These are phyloP conservation scores for Xylaria venustula DNA, from an alignment of 495 filamentous ascomycete genomes.

Conservation along the genomic window DNA sequence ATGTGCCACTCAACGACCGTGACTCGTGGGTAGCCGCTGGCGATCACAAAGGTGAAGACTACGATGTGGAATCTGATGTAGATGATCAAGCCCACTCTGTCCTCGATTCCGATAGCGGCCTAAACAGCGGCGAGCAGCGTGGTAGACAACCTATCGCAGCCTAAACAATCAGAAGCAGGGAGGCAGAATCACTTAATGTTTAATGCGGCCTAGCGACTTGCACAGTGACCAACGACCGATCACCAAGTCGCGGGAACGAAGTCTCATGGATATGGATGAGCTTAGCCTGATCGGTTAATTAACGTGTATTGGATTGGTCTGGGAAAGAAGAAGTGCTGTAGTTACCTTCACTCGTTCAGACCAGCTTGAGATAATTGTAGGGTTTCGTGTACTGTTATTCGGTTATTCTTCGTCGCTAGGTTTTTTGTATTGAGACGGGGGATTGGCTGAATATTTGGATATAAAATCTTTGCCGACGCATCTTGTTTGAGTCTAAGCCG, in stretches of 20 bases:
- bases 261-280: not conserved
- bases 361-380: not conserved
- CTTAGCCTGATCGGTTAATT: not conserved
- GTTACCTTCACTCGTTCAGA: not conserved
- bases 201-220: constrained; percentile 23
- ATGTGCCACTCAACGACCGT: constrained; percentile 76
- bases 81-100: constrained; percentile 45
- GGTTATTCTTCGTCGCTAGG: not conserved
- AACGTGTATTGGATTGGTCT: not conserved
- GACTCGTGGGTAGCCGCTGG: constrained; percentile 87
- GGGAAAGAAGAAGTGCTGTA: not conserved
- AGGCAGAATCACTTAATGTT: constrained; percentile 23
- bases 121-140: constrained; percentile 45
- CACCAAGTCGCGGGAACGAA: too few species aligned
- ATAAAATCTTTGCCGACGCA: too few species aligned
- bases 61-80: constrained; percentile 56
- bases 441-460: not conserved
- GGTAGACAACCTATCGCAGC: constrained; percentile 23
- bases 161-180: not conserved
- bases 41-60: constrained; percentile 60
- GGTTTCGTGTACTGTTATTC: constrained; percentile 22
- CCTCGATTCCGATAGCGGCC: constrained; percentile 39
- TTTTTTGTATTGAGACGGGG: not conserved
- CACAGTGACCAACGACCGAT: not conserved
- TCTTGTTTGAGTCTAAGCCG: too few species aligned